These are phyloP conservation scores for Barnettozyma populi DNA, from an alignment of 805 yeast species.

Conservation along the genomic window DNA sequence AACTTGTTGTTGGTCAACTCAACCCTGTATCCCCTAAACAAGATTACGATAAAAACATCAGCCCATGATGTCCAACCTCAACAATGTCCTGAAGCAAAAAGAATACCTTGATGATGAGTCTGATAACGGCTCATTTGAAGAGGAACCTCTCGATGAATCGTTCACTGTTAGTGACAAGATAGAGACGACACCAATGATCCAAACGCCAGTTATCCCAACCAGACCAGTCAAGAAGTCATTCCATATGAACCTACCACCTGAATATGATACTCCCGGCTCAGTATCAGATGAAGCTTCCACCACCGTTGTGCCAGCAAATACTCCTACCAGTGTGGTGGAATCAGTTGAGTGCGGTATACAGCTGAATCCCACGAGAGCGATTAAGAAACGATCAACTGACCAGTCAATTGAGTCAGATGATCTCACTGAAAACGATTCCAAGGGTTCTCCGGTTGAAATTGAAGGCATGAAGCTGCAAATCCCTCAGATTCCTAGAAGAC, in stretches of 20 bases:
- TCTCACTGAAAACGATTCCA: background rate
- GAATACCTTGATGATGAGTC: slow-evolving; percentile 2
- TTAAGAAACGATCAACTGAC: background rate
- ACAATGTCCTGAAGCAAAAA: slow-evolving; percentile 4
- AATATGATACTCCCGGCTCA: background rate
- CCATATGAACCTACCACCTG: background rate
- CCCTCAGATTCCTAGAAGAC: slow-evolving; percentile 10
- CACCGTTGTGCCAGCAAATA: background rate
- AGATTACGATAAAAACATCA: background rate
- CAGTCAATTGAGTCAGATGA: background rate
- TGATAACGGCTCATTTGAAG: slow-evolving; percentile 1
- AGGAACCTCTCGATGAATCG: background rate
- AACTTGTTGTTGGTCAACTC: background rate
- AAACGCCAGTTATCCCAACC: slow-evolving; percentile 19
- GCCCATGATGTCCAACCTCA: slow-evolving; percentile 1
- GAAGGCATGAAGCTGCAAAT: background rate
- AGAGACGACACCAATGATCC: background rate
- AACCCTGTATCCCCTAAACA: background rate
- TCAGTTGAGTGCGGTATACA: slow-evolving; percentile 8
- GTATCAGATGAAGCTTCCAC: background rate
- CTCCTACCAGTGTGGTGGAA: background rate
- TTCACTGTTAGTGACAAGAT: background rate
- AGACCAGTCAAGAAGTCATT: slow-evolving; percentile 14
- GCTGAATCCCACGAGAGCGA: slow-evolving; percentile 4
- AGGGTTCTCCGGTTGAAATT: background rate